Percentiles rank a stretch among this genome's conserved stretches.
Conservation (phyloP, 2,329 filamentous ascomycete species). For the Hymenoscyphus fructigenus region DNA sequence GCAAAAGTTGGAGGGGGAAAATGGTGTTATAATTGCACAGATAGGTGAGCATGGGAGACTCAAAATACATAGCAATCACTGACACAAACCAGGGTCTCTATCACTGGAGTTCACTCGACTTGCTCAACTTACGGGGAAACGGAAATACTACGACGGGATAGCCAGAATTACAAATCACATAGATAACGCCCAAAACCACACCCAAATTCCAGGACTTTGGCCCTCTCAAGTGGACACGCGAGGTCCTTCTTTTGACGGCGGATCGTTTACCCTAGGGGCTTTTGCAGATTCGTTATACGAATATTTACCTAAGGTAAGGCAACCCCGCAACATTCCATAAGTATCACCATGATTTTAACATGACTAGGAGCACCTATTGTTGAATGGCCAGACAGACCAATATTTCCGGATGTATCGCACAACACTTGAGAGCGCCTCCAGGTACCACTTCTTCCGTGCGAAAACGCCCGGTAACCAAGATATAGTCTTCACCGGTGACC, state of each 20-base stretch:
- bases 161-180: too few species aligned
- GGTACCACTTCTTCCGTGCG: conserved; percentile 68
- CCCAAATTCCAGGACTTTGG: conserved; percentile 60
- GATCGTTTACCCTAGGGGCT: conserved; percentile 44
- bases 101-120: conserved; percentile 49
- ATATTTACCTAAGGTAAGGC: too few species aligned
- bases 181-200: conserved; percentile 41
- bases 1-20: not conserved
- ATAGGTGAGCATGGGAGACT: not conserved
- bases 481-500: conserved; percentile 35
- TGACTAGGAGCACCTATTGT: too few species aligned
- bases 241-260: conserved; percentile 54
- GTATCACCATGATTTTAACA: too few species aligned
- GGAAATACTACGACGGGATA: too few species aligned
- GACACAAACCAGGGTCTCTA: conserved; percentile 44
- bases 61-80: not conserved
- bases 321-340: too few species aligned
- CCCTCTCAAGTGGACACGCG: conserved; percentile 50
- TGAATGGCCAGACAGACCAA: too few species aligned
- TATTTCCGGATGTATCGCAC: too few species aligned
- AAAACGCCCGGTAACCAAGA: conserved; percentile 54
- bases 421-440: conserved; percentile 41
- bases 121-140: too few species aligned
- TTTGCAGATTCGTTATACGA: too few species aligned
- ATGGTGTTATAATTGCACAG: conserved; percentile 1